Evolutionary conservation across 2,329 filamentous ascomycete genomes (phyloP), one percentile per base, ranked within the genome.

Genomic region (Penicillium concentricum): DNA sequence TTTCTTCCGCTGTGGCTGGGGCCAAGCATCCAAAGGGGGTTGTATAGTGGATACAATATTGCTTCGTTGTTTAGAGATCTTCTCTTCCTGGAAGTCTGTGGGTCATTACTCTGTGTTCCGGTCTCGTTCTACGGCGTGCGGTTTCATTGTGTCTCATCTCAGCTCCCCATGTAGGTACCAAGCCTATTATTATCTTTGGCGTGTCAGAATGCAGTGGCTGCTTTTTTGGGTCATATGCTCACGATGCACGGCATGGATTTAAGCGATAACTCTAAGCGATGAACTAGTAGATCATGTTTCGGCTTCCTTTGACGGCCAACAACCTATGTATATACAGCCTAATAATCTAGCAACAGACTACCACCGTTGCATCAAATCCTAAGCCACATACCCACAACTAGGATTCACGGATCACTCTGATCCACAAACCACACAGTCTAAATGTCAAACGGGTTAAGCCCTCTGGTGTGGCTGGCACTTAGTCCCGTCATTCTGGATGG

Each of bases 131-230:
- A 35, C 38, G 15, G 32, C n/a, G 34, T 41, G 26, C 47, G 18
- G 34, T 20, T 41, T 46, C 41, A 56, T 34, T 22, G 26, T 44
- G 41, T 41, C 41, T 56, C 48, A 52, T 52, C 6, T 46, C 54
- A 56, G 47, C 54, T 52, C 34, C 30, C 35, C 24, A 41, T 39
- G 30, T 46, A 45, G 28, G 32, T 9, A n/a, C 37, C 45, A 34
- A n/a, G 20, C 35, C 54, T 41, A 52, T 56, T 43, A 13, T 52
- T 56, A 42, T 41, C 16, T 10, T 4, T 24, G n/a, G 5, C 15
- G 4, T 24, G 41, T 39, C 26, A 9, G 15, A 52, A 46, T 28
- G 4, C 35, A 41, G 39, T 22, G 34, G 24, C 28, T 49, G 22
- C 28, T 45, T 52, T 56, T 39, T 28, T 12, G 2, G 12, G 30